These are phyloP conservation scores for Amaranthus hypochondriacus DNA, from an alignment of 148 eudicot genomes.

Conservation along the genomic window DNA sequence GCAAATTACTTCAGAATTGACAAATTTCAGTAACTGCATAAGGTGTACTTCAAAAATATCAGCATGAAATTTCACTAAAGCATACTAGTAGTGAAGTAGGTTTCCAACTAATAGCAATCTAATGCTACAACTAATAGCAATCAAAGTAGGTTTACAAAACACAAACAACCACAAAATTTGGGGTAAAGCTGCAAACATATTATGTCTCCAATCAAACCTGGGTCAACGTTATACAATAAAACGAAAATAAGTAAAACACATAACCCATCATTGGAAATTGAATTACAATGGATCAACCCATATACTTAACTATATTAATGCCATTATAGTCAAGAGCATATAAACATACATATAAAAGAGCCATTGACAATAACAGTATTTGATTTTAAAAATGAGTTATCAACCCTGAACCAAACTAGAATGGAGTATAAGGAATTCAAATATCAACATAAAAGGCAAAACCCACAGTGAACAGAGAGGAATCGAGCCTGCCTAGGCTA, in stretches of 20 bases:
- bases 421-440: too few species aligned
- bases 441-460: too few species aligned
- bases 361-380: too few species aligned
- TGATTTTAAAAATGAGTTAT: too few species aligned
- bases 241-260: neutral
- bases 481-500: too few species aligned
- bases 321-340: neutral
- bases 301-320: neutral
- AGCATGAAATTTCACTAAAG: too few species aligned
- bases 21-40: neutral
- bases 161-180: neutral
- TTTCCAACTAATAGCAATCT: neutral
- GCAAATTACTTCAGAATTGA: neutral
- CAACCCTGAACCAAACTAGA: too few species aligned
- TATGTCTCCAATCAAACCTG: neutral
- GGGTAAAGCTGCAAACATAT: neutral
- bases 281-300: neutral
- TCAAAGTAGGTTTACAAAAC: neutral
- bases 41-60: neutral
- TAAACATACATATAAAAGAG: too few species aligned
- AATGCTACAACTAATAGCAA: neutral
- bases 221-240: neutral
- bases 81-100: neutral
- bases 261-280: too few species aligned
- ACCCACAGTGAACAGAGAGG: too few species aligned